Base-by-base conservation (phyloP, 78 protist species). In the Protostelium mycophagum region DNA sequence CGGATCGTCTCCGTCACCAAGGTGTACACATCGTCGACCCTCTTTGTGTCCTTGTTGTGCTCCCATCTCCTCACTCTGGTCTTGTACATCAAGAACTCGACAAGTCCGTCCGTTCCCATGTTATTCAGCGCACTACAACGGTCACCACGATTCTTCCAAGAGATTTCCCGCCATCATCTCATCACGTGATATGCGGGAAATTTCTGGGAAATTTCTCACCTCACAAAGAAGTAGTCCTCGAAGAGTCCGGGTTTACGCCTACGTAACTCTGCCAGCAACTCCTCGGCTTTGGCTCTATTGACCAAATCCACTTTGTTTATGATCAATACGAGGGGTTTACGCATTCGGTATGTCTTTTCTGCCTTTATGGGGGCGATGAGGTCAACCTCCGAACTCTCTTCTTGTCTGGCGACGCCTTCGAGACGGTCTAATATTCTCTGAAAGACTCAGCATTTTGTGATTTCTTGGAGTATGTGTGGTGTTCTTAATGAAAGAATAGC, bases 271-370 rank as follows among this genome's bases (percentile, higher is more conserved):
- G 73, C 73, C 31, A 51, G 73, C 73, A 51, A 16, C 73, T 51
- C 31, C 73, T 51, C 73, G 73, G 73, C 89, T 9, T 88, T 88
- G n/a, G 85, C 86, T 34, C 87, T 28, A 28, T 5, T 38, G 38
- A 91, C 37, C 25, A 91, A 34, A 85, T 91, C 94, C 1, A 91
- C 94, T 29, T 91, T 91, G 87, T 91, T 91, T 1, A 91, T n/a
- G 5, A 91, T 89, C 87, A 91, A 63, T 10, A 91, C 88, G 37
- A 91, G 87, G 1, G 89, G 92, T 28, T 91, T 91, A 0, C 83
- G 34, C 34, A 37, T 28, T 88, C 83, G 0, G 1, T 0, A 0
- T 31, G 37, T 35, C 5, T 34, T 1, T 28, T 35, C 0, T 36
- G 35, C 23, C 83, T 36, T 0, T 0, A 0, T 31, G 63, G 37